phyloP scores from a whole-genome alignment of 208 protist species.

The Trichomonas vaginalis region DNA sequence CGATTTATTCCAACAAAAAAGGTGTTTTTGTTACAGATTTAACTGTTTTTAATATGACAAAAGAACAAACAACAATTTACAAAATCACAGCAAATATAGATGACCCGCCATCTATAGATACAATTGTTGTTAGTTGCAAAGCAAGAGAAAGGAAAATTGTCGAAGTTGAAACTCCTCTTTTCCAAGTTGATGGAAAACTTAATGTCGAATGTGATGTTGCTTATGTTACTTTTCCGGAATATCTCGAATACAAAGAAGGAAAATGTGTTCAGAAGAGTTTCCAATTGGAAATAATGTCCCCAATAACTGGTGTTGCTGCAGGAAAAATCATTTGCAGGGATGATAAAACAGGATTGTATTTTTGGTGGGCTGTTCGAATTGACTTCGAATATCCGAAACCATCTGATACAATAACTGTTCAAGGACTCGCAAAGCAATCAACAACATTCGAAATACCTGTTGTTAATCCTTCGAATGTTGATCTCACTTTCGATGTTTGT shows the following conservation, averaged over 20 bases:
- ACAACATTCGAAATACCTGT: neutral
- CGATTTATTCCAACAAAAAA: neutral
- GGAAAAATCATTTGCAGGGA: neutral
- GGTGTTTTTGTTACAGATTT: neutral
- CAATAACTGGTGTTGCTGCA: neutral
- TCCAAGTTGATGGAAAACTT: neutral
- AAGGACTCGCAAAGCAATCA: neutral
- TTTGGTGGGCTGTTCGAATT: neutral
- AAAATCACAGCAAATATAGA: neutral
- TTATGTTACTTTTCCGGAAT: neutral
- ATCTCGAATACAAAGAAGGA: neutral
- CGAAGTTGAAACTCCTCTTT: neutral
- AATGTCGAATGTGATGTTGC: neutral
- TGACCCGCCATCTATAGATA: neutral
- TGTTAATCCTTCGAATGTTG: neutral
- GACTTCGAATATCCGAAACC: neutral
- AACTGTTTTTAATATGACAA: neutral
- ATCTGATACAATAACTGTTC: neutral
- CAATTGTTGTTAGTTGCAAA: neutral
- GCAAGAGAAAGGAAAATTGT: neutral
- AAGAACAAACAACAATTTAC: neutral
- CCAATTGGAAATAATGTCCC: neutral
- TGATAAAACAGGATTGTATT: neutral
- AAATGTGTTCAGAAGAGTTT: neutral
- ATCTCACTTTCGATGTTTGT: neutral